These are phyloP conservation scores for Amaranthus hypochondriacus DNA, from an alignment of 148 eudicot species.

Conservation along the genomic window DNA sequence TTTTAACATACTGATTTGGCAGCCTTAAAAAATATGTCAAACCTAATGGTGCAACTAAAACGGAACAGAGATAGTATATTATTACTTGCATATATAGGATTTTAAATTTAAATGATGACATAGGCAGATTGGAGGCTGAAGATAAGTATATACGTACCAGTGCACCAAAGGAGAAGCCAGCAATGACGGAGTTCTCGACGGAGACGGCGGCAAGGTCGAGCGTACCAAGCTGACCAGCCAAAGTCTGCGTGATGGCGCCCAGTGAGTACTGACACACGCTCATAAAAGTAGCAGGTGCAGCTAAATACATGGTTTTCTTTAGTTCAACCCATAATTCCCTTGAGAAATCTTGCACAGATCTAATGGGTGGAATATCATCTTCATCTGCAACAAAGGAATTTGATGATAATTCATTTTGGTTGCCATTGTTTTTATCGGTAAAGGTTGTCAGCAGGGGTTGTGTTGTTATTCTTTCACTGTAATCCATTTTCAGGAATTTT, in stretches of 20 bases:
- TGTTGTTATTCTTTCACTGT: too few species aligned
- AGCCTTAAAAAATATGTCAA: too few species aligned
- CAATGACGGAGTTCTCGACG: conserved; percentile 41
- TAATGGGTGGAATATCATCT: conserved; percentile 2
- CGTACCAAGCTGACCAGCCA: conserved; percentile 55
- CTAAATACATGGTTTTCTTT: conserved; percentile 41
- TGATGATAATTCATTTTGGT: too few species aligned
- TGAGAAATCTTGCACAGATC: background rate
- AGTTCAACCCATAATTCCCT: conserved; percentile 22
- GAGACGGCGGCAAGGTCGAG: conserved; percentile 47
- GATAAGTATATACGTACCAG: conserved; percentile 25
- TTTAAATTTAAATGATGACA: too few species aligned
- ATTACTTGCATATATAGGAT: too few species aligned
- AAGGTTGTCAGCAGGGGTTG: too few species aligned
- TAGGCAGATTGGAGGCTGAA: background rate
- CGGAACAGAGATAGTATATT: too few species aligned
- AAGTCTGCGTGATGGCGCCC: conserved; percentile 43
- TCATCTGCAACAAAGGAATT: background rate
- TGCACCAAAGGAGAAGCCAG: conserved; percentile 44
- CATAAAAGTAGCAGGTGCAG: conserved; percentile 47
- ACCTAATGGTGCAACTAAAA: too few species aligned
- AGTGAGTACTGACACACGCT: conserved; percentile 44
- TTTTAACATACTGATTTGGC: too few species aligned
- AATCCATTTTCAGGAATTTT: too few species aligned
- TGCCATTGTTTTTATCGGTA: too few species aligned